Evolutionary conservation across 257 asterid genomes (phyloP), one percentile per base, ranked within the genome.

Genomic region (Primulina tabacum): DNA sequence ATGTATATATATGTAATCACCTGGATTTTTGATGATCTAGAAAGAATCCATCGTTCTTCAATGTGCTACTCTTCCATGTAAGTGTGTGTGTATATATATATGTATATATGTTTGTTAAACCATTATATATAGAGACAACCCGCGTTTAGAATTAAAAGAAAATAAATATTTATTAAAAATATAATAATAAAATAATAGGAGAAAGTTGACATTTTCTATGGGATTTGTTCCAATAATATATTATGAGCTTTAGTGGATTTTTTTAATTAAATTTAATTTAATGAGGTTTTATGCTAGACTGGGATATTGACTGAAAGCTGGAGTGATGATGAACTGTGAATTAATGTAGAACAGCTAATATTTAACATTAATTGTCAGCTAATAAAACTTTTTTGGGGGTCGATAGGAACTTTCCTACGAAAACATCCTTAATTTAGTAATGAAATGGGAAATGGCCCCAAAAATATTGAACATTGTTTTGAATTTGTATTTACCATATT

Each of bases 271-370:
- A 37, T 64, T 12, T 57, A 26, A 29, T 55, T 64, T 12, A 64
- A 26, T 73, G 70, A 7, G 67, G 32, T 64, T 17, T 67, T 47
- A 30, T 35, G 80, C 4, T 68, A 30, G 80, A 73, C 65, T 73
- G 72, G 53, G 62, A 78, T 65, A 35, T 37, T 21, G 83, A 68
- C 69, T 69, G 79, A 60, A 60, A 75, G 84, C 79, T 77, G 82
- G 77, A 76, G 28, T 70, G 77, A 26, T 66, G 83, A 75, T 66
- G 83, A 75, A 74, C 67, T 70, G 64, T 73, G 62, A 33, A 7
- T 30, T 14, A 33, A 52, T 50, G 47, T 61, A 35, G 67, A 37
- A 77, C 81, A 77, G 71, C 71, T 77, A 77, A 63, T 63, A 67
- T 72, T 72, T 43, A 16, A 38, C 60, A 67, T 72, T 61, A 40